Percentiles rank a stretch among this genome's conserved stretches.
Conservation (phyloP, 202 grass and related monocot species). For the Setaria viridis region DNA sequence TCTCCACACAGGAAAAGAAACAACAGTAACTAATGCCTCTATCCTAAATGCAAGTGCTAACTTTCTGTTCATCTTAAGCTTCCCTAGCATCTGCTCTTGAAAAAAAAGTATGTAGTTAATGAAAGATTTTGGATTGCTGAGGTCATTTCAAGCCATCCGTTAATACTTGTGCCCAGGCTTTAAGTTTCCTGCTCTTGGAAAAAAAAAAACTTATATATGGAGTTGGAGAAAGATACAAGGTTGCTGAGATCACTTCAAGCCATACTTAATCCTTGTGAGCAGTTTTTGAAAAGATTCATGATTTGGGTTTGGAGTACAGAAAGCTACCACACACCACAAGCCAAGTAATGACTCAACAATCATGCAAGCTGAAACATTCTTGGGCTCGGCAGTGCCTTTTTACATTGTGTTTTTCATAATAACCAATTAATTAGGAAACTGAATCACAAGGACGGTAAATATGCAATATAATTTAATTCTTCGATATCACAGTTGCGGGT, state of each 20-base stretch:
- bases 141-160: neutral
- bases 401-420: neutral
- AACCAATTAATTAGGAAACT: neutral
- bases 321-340: neutral
- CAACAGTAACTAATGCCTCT: neutral
- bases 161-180: neutral
- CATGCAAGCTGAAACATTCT: neutral
- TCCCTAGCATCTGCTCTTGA: neutral
- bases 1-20: neutral
- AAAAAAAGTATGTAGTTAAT: neutral
- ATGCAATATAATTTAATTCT: conserved; percentile 7
- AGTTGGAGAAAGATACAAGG: conserved; percentile 20
- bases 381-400: neutral
- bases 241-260: neutral
- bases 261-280: neutral
- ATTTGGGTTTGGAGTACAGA: neutral
- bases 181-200: conserved; percentile 3
- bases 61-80: neutral
- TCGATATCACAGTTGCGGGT: neutral
- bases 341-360: neutral
- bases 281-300: neutral
- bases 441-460: neutral
- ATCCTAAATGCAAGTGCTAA: neutral
- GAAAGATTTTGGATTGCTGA: neutral
- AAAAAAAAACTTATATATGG: conserved; percentile 5